Evolutionary conservation across 352 stramenopile species (phyloP).

Genomic region (Paralagenidium karlingii): DNA sequence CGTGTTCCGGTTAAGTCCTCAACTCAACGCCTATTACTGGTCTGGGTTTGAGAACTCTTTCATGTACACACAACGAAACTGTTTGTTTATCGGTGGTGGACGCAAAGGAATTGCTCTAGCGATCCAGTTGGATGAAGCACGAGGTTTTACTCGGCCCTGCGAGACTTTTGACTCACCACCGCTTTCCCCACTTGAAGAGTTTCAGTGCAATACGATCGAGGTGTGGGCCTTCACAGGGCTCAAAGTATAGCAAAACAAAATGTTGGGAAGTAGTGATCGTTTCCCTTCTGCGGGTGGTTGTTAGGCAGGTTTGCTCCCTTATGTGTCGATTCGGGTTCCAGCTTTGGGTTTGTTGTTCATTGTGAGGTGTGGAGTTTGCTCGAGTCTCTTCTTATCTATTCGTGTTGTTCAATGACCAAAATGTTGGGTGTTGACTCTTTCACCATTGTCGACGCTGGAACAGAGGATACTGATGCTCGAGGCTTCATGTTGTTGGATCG

Average conservation of each 20-base stretch:
- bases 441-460: no score
- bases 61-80: conserved; percentile 42
- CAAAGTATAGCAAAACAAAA: conserved; percentile 19
- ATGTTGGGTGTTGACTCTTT: no score
- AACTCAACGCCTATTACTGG: conserved; percentile 44
- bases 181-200: conserved; percentile 27
- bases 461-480: no score
- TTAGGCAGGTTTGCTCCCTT: neutral
- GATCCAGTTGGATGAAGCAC: conserved; percentile 54
- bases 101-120: conserved; percentile 56
- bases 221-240: conserved; percentile 66
- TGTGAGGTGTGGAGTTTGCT: no score
- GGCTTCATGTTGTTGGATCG: no score
- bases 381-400: no score
- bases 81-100: conserved; percentile 52
- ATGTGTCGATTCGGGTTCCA: neutral
- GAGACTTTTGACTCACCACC: conserved; percentile 50
- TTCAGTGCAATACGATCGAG: conserved; percentile 49
- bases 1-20: conserved; percentile 49
- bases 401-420: no score
- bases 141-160: conserved; percentile 48
- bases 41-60: conserved; percentile 53
- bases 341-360: neutral
- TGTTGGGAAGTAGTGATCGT: neutral
- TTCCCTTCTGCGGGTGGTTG: neutral